These are phyloP conservation scores for Phytophthora chlamydospora DNA, from an alignment of 352 stramenopile genomes.

Conservation along the genomic window DNA sequence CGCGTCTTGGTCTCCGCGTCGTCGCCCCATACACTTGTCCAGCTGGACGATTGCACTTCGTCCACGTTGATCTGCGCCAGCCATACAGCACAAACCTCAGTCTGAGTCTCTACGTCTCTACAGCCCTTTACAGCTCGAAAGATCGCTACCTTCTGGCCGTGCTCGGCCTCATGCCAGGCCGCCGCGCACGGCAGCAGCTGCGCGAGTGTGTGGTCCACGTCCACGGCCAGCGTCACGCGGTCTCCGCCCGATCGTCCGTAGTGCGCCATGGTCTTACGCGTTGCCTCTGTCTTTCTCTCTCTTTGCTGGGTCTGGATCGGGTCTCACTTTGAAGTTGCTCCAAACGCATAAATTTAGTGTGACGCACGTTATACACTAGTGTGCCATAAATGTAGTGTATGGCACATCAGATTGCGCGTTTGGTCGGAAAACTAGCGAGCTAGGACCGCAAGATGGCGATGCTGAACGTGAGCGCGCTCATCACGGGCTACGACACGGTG, in stretches of 20 bases:
- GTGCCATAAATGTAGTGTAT: too few species aligned
- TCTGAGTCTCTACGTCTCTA: background rate
- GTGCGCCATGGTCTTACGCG: conserved; percentile 18
- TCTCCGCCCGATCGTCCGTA: conserved; percentile 40
- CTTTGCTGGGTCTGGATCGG: background rate
- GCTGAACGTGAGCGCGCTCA: conserved; percentile 80
- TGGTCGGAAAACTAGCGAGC: background rate
- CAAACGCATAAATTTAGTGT: background rate
- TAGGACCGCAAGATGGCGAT: conserved; percentile 45
- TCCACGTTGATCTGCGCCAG: conserved; percentile 34
- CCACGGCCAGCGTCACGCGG: conserved; percentile 56
- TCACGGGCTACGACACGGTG: conserved; percentile 84
- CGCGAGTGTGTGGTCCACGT: conserved; percentile 71
- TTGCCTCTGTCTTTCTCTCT: background rate
- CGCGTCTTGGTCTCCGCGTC: conserved; percentile 40
- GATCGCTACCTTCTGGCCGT: conserved; percentile 41
- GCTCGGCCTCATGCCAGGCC: conserved; percentile 59
- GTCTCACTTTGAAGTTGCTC: conserved; percentile 39
- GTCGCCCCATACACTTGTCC: conserved; percentile 41
- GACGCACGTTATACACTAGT: too few species aligned
- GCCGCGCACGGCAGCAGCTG: conserved; percentile 50
- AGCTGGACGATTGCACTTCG: conserved; percentile 26
- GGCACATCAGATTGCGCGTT: background rate
- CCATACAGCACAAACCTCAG: background rate
- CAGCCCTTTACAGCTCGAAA: conserved; percentile 7